Percentiles rank a stretch among this genome's conserved stretches.
Conservation (phyloP, 2,329 filamentous ascomycete genomes). For the Fusarium graminum region DNA sequence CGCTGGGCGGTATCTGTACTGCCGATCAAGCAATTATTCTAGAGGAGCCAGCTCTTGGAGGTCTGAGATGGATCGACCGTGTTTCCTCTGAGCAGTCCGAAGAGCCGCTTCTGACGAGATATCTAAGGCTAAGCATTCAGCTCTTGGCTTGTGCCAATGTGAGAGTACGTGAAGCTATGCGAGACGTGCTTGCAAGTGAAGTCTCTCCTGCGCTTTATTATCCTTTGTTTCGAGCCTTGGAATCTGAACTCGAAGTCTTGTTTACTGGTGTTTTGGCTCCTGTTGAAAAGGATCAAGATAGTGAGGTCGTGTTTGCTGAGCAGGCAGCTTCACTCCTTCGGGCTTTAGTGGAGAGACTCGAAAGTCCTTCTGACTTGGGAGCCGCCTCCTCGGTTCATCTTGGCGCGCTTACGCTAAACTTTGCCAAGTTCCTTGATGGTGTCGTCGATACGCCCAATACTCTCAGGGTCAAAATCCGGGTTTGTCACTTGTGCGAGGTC, state of each 20-base stretch:
- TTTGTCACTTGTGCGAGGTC: conserved; percentile 75
- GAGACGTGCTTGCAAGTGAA: conserved; percentile 75
- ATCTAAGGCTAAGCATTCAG: conserved; percentile 73
- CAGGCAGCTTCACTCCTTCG: conserved; percentile 74
- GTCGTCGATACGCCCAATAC: conserved; percentile 67
- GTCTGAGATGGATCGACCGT: conserved; percentile 74
- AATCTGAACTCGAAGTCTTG: conserved; percentile 72
- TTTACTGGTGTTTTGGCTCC: conserved; percentile 69
- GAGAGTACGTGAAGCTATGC: conserved; percentile 74
- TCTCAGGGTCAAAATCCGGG: conserved; percentile 75
- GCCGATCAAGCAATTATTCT: conserved; percentile 68
- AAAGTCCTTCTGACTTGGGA: conserved; percentile 72
- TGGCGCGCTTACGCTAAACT: conserved; percentile 72
- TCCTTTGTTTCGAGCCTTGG: conserved; percentile 73
- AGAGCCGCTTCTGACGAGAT: conserved; percentile 70
- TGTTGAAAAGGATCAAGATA: conserved; percentile 66
- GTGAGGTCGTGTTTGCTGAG: conserved; percentile 75
- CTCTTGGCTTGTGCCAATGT: conserved; percentile 74
- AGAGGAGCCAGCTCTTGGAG: conserved; percentile 69
- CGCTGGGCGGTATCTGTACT: conserved; percentile 74
- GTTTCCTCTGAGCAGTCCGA: conserved; percentile 70
- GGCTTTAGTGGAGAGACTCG: conserved; percentile 73
- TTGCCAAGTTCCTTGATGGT: conserved; percentile 75
- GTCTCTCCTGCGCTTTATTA: conserved; percentile 72
- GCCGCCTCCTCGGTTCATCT: conserved; percentile 74